These are phyloP conservation scores for Dictyostelium firmibasis DNA, from an alignment of 78 protist species.

Conservation along the genomic window DNA sequence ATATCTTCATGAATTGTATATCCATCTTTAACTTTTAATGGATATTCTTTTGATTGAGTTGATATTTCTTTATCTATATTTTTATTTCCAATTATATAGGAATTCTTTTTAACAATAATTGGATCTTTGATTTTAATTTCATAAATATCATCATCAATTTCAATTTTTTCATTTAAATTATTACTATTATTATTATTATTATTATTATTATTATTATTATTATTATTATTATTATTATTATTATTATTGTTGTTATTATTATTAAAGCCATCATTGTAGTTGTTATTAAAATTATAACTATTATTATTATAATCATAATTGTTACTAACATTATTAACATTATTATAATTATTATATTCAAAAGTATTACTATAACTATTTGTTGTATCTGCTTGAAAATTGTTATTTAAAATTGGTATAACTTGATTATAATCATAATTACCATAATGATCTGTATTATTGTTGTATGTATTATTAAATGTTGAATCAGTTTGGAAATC, in stretches of 20 bases:
- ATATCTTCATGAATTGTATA: constrained; percentile 4
- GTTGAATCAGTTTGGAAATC: neutral
- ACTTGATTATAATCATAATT: neutral
- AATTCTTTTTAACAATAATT: neutral
- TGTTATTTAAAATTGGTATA: neutral
- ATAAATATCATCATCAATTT: neutral
- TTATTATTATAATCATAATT: neutral
- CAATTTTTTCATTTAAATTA: neutral
- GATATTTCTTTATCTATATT: neutral
- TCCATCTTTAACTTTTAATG: neutral
- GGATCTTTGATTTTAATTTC: neutral
- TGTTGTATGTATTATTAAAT: neutral
- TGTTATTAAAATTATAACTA: neutral
- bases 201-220: neutral
- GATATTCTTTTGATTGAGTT: neutral
- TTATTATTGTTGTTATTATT: neutral
- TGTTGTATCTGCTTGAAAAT: neutral
- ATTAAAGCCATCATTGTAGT: neutral
- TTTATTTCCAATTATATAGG: neutral
- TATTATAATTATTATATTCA: neutral
- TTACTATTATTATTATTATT: neutral
- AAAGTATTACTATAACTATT: too few relatives aligned
- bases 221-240: neutral
- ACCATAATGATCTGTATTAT: neutral
- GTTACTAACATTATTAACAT: neutral